These are phyloP conservation scores for Fomitopsis serialis DNA, from an alignment of 768 basidiomycete species.

Conservation along the genomic window DNA sequence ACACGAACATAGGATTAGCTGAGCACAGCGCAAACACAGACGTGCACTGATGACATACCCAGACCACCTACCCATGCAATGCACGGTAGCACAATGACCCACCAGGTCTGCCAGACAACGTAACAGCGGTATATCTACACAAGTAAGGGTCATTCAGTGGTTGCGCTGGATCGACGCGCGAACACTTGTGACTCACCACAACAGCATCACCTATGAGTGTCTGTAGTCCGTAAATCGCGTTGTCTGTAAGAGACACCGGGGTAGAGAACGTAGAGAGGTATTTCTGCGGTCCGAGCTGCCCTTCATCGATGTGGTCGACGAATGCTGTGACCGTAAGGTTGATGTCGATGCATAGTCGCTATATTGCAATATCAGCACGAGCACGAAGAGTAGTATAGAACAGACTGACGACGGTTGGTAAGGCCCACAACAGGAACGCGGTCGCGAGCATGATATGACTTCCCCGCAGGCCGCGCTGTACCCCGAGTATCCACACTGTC, in stretches of 20 bases:
- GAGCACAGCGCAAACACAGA: too few relatives aligned
- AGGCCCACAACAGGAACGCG: neutral
- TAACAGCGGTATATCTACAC: constrained; percentile 3
- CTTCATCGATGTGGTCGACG: neutral
- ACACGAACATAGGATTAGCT: too few relatives aligned
- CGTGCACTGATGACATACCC: neutral
- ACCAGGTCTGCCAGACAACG: neutral
- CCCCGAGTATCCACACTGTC: neutral
- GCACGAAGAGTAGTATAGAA: neutral
- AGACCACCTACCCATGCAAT: neutral
- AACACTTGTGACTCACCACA: too few relatives aligned
- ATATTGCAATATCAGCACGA: neutral
- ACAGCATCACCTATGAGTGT: constrained; percentile 1
- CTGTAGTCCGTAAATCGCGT: neutral
- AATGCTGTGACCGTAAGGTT: neutral
- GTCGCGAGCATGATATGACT: neutral
- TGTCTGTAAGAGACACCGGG: neutral
- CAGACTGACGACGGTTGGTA: neutral
- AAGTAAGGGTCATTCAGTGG: too few relatives aligned
- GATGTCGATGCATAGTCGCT: neutral
- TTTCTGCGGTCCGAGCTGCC: neutral
- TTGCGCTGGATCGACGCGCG: too few relatives aligned
- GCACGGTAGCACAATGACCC: neutral
- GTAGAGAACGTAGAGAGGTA: neutral
- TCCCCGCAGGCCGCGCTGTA: neutral